Evolutionary conservation across 2,329 filamentous ascomycete genomes (phyloP), one percentile per base, ranked within the genome.

Genomic region (Dryadomyces quercivorus): DNA sequence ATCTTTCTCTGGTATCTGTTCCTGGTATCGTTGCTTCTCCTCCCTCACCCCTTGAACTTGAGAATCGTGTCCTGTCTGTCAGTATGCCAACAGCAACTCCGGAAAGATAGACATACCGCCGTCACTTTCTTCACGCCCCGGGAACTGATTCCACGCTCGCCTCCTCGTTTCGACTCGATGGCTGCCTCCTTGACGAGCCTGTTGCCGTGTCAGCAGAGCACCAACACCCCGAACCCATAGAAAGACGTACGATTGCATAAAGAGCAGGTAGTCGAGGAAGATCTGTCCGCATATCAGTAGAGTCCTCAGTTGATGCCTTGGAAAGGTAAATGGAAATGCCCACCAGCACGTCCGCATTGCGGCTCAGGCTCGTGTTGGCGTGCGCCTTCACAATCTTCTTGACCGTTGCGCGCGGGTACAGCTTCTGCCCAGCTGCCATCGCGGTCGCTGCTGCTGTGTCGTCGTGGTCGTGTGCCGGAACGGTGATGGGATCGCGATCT

Each of bases 341-440:
- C 70, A 94, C 88, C 71, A 92, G 75, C 56, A 94, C 82, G 69
- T 95, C 91, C 34, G 84, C 86, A 68, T 93, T 91, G 69, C 89
- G 93, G 73, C 84, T 88, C 59, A 95, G 69, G 59, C 79, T 85
- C 65, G 84, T 82, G 59, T 87, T 85, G 9, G 88, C 86, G 68
- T 95, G 89, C 18, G 88, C 89, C 70, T 95, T 95, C 63, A 94
- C 77, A 57, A 94, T 92, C 69, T 90, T 91, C 69, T 90, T 93
- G 62, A 95, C 76, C 0, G 88, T 93, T 18, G 81, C 83, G 59
- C 90, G 84, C 12, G 90, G 90, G 64, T 95, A 95, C 15, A 88
- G 75, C 62, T 89, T 92, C 64, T 85, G 83, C 21, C 81, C 75
- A 13, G 78, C 72, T 52, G 78, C 81, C 77, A 83, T 85, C 10